Percentiles rank a stretch among this genome's conserved stretches.
phyloP scores from a whole-genome alignment of 208 protist species.

The Wallacemonas sp. region DNA sequence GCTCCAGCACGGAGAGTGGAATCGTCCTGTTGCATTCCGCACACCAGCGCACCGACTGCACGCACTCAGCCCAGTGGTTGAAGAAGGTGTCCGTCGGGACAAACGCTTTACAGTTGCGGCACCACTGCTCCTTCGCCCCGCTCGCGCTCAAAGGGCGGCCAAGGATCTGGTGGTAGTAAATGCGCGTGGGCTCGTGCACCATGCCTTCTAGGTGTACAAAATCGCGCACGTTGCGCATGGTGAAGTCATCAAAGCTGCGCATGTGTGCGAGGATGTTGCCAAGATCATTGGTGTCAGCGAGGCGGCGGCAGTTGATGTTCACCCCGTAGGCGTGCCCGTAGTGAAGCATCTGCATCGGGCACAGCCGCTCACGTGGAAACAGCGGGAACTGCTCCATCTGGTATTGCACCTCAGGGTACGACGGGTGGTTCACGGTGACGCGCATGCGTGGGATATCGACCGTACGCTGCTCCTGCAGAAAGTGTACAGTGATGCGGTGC shows the following conservation, averaged over 20 bases:
- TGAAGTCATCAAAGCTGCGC: slow-evolving; percentile 82
- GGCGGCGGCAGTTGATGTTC: slow-evolving; percentile 72
- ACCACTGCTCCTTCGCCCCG: slow-evolving; percentile 74
- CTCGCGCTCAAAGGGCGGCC: slow-evolving; percentile 35
- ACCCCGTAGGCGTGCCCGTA: slow-evolving; percentile 61
- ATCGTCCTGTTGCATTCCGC: slow-evolving; percentile 76
- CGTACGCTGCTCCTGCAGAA: slow-evolving; percentile 70
- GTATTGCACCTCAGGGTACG: slow-evolving; percentile 76
- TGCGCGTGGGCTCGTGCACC: slow-evolving; percentile 89
- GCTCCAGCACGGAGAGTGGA: slow-evolving; percentile 73
- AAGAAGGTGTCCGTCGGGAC: slow-evolving; percentile 66
- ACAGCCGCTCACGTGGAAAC: slow-evolving; percentile 71
- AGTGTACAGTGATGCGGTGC: slow-evolving; percentile 80
- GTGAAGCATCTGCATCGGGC: slow-evolving; percentile 54
- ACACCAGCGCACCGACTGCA: slow-evolving; percentile 85
- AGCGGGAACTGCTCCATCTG: slow-evolving; percentile 85
- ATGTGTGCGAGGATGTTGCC: slow-evolving; percentile 85
- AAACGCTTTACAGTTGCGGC: slow-evolving; percentile 90
- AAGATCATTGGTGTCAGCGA: slow-evolving; percentile 90
- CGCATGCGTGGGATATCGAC: slow-evolving; percentile 80
- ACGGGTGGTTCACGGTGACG: slow-evolving; percentile 63
- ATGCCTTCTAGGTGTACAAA: slow-evolving; percentile 79
- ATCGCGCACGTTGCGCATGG: slow-evolving; percentile 66
- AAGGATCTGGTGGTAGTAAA: slow-evolving; percentile 81
- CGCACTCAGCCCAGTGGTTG: slow-evolving; percentile 74